Base-by-base conservation (phyloP, 2,329 filamentous ascomycete genomes). In the Xylariaceae sp. region DNA sequence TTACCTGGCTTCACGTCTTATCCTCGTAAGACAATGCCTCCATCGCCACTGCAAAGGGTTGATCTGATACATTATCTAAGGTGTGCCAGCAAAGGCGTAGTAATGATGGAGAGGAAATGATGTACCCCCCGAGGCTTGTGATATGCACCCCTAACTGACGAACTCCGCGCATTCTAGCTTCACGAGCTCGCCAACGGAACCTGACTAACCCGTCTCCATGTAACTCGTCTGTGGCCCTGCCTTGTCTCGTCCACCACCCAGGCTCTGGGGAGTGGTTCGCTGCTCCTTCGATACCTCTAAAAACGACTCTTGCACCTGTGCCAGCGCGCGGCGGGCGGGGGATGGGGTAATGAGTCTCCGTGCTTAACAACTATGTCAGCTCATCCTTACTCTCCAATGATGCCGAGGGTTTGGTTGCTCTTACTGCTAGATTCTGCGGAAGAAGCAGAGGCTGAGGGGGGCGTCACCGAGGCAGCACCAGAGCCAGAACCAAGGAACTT, bases 271-370 rank as follows among this genome's bases (percentile, higher is more conserved):
- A 9, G 47, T 51, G 5, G 26, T 35, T 35, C 35, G 43, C 43
- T 54, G 37, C 33, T 46, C 18, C 42, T 30, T 42, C 6, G 35
- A 32, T 11, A 55, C 26, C 37, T 44, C 10, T 15, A 40, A 33
- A 29, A 52, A 52, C 13, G 44, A 50, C 13, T 54, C 29, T 16
- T 18, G 29, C 39, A 52, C 29, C 16, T 37, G 45, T n/a, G 39
- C 41, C 27, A 54, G 15, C n/a, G 33, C 45, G 11, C n/a, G 42
- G 24, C 2, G 18, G 20, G 46, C 43, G 10, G 30, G 45, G 1
- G 45, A 45, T 24, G 44, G 33, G 2, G 21, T 51, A 20, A 32
- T 6, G 20, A 52, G 15, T 43, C 37, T 27, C 13, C 32, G 35
- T 2, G 9, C 50, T 57, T 39, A 13, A 13, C 13, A 24, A 10